A percentile compares a stretch with the other conserved stretches of the same genome.
phyloP scores from a whole-genome alignment of 768 basidiomycete species.

The Mycena floridula region DNA sequence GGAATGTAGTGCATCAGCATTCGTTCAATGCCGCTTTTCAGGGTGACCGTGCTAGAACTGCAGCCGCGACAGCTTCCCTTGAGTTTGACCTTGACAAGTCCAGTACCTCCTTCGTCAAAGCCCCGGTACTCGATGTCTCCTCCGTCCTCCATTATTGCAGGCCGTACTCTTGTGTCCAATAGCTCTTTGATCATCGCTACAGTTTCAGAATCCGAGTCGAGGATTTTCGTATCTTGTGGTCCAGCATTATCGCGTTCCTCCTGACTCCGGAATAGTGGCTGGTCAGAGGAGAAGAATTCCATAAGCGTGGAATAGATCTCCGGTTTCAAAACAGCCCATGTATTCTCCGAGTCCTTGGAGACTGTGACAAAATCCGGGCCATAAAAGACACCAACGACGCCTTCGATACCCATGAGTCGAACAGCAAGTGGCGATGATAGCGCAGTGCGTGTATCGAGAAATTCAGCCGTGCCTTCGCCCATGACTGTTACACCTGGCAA shows the following conservation, averaged over 20 bases:
- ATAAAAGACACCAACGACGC: conserved; percentile 85
- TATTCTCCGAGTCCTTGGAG: conserved; percentile 79
- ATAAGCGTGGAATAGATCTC: conserved; percentile 95
- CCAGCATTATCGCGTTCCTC: conserved; percentile 78
- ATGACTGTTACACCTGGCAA: conserved; percentile 91
- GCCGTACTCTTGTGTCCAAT: conserved; percentile 89
- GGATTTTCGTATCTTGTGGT: conserved; percentile 87
- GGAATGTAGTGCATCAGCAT: conserved; percentile 99
- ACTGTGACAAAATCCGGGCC: conserved; percentile 98
- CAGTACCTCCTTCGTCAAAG: conserved; percentile 74
- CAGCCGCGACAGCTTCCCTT: conserved; percentile 98
- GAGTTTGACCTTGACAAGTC: conserved; percentile 80
- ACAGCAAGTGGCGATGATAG: conserved; percentile 92
- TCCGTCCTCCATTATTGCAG: conserved; percentile 98
- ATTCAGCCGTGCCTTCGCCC: conserved; percentile 86
- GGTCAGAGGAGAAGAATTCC: conserved; percentile 95
- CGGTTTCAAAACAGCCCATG: conserved; percentile 91
- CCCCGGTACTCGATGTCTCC: conserved; percentile 97
- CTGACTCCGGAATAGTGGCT: conserved; percentile 78
- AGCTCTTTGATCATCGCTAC: conserved; percentile 99
- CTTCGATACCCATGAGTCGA: conserved; percentile 90
- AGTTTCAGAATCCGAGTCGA: conserved; percentile 93
- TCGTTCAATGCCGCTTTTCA: conserved; percentile 95
- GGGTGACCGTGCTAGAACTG: conserved; percentile 86
- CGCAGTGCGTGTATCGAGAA: conserved; percentile 83